Evolutionary conservation across 192 early-diverging fungal genomes (phyloP), one percentile per base, ranked within the genome.

Genomic region (Dissophora globulifera): DNA sequence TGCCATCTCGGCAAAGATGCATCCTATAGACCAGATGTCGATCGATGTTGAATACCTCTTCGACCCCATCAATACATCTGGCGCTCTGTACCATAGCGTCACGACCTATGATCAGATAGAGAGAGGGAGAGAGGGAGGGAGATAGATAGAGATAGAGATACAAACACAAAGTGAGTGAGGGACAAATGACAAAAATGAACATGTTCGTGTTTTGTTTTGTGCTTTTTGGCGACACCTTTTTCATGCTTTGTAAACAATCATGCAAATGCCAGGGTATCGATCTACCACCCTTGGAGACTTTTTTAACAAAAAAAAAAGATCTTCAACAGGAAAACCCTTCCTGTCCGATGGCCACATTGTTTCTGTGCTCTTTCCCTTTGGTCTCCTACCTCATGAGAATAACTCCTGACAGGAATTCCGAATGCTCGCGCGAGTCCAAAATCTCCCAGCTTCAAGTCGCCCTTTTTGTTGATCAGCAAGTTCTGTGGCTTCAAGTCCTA

Each of bases 381-480:
- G n/a, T 27, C 3, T 32, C 69, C 22, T 88, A 82, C 90, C 87
- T 95, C 93, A 71, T 91, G 90, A 41, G 92, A 93, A 69, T 93
- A 93, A 58, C 86, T 91, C 71, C 92, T 85, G 46, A 93, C 92
- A 16, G 96, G 96, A 52, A 98, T 97, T 22, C 96, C 98, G 82
- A 97, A 97, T 9, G 96, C 98, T 25, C 96, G 82, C 8, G 96
- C 98, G 29, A 98, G 86, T 45, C 96, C 98, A 85, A 99, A 99
- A 82, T 99, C 98, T 42, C 83, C 92, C 46, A 95, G 70, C 70
- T 93, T 95, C 41, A 95, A 76, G 50, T 93, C 91, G 45, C 92
- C 90, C 60, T 86, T 87, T 84, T 98, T 96, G 85, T 95, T 96
- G 76, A 99, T 99, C 38, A 99, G 85, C 68, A 98, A 79, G 65